Percentiles rank a stretch among this genome's conserved stretches.
These are phyloP conservation scores for Penicillium rolfsii DNA, from an alignment of 2,329 filamentous ascomycete species.

Conservation along the genomic window DNA sequence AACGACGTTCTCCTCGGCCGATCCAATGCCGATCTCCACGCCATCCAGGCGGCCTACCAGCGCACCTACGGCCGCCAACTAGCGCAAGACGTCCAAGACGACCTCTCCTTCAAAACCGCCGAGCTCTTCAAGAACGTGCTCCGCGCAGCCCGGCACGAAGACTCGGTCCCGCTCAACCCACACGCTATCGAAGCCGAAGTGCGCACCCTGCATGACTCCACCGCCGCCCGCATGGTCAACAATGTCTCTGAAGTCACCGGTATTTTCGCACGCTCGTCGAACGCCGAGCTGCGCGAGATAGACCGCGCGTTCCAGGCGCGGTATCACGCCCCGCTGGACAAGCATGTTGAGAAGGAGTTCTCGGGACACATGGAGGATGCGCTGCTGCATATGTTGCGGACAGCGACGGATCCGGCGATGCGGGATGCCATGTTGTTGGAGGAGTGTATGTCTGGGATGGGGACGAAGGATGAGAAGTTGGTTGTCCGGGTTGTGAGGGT, in stretches of 20 bases:
- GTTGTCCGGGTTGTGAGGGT: constrained; percentile 75
- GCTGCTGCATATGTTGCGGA: constrained; percentile 75
- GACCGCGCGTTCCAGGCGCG: constrained; percentile 72
- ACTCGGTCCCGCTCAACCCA: constrained; percentile 72
- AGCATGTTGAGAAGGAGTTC: constrained; percentile 79
- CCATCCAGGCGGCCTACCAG: constrained; percentile 80
- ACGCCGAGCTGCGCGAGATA: constrained; percentile 83
- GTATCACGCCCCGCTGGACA: constrained; percentile 71
- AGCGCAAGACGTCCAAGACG: constrained; percentile 72
- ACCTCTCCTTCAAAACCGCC: constrained; percentile 85
- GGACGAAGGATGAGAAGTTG: constrained; percentile 82
- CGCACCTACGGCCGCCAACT: constrained; percentile 68
- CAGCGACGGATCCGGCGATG: constrained; percentile 78
- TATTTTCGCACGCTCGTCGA: constrained; percentile 74
- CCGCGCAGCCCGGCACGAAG: constrained; percentile 73
- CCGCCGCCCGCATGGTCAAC: constrained; percentile 65
- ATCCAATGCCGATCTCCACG: constrained; percentile 82
- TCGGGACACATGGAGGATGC: constrained; percentile 90
- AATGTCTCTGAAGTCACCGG: constrained; percentile 64
- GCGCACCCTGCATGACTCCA: constrained; percentile 74
- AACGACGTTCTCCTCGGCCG: constrained; percentile 84
- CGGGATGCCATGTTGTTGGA: constrained; percentile 83
- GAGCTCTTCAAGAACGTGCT: constrained; percentile 83
- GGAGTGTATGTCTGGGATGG: constrained; percentile 80
- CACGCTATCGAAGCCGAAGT: constrained; percentile 76